Conservation (phyloP, 2,329 filamentous ascomycete genomes). For the Xylariales sp. region DNA sequence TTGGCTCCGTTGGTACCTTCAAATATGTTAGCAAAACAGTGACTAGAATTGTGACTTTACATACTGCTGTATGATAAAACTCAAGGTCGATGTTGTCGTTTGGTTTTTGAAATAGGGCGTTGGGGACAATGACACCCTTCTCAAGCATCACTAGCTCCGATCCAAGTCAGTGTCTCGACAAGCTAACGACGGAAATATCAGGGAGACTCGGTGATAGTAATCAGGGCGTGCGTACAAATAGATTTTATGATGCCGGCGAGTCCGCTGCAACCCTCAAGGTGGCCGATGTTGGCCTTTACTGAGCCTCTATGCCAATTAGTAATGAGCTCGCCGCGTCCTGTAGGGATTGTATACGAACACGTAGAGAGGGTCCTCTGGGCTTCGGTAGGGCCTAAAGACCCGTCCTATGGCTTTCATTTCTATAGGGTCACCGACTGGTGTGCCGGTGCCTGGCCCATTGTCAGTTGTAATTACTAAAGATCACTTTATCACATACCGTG, state of each 20-base stretch:
- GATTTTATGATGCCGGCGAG: slow-evolving; percentile 50
- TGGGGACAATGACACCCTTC: slow-evolving; percentile 48
- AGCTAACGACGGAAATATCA: not conserved
- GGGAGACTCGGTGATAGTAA: not conserved
- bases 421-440: slow-evolving; percentile 55
- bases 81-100: slow-evolving; percentile 45
- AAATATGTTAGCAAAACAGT: slow-evolving; percentile 24
- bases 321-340: not conserved
- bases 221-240: slow-evolving; percentile 40
- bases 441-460: slow-evolving; percentile 53
- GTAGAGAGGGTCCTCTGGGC: slow-evolving; percentile 42
- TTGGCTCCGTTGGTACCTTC: slow-evolving; percentile 42
- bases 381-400: slow-evolving; percentile 44
- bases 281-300: slow-evolving; percentile 46
- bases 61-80: slow-evolving; percentile 43
- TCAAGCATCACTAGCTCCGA: slow-evolving; percentile 47
- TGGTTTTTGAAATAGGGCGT: slow-evolving; percentile 44
- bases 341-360: slow-evolving; percentile 41
- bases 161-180: not conserved
- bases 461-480: not conserved
- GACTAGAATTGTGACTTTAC: not conserved
- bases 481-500: slow-evolving; percentile 39
- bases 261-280: slow-evolving; percentile 45
- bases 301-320: slow-evolving; percentile 39
- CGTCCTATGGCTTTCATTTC: slow-evolving; percentile 55